Evolutionary conservation across 805 yeast species (phyloP), one percentile per base, ranked within the genome.

Genomic region (Kuraishia capsulata): DNA sequence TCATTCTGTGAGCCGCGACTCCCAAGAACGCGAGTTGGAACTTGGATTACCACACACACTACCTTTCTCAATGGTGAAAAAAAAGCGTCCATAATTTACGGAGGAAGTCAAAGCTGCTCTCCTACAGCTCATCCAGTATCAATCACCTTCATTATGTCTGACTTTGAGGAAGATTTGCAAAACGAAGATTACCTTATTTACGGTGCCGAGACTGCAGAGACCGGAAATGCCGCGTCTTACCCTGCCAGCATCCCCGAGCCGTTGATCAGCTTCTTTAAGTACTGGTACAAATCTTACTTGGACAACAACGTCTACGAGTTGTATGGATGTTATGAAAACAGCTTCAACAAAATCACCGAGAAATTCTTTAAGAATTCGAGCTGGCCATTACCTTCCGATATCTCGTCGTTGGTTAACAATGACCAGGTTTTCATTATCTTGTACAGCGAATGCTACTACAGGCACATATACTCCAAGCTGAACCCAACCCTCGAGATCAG

Each of bases 361-460:
- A 59, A 59, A 50, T 65, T 57, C 49, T 69, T 60, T 52, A 35
- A 26, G 37, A 30, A 33, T 17, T 62, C 64, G 44, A 54, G 51
- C 38, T 69, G 75, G 73, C 75, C 75, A 20, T 61, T 63, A 18
- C 73, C 75, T 30, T 50, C 54, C 33, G 65, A 65, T 26, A 67
- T 69, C 26, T 56, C 66, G 8, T 62, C 69, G 23, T 46, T 69
- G 20, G 75, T 69, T 20, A 53, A 59, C 45, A 50, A 64, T 42
- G 74, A 70, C 47, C 67, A 62, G 45, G 62, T 61, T 24, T 69
- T 69, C 48, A 49, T 69, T 34, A 62, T 65, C 20, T 53, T 70
- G 26, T 69, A 69, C 56, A 62, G 71, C 6, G 75, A 69, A 51
- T 62, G 69, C 40, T 69, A 69, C 55, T 69, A 66, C 54, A 64